phyloP scores from a whole-genome alignment of 495 filamentous ascomycete species.

The Penicillium atrosanguineum region DNA sequence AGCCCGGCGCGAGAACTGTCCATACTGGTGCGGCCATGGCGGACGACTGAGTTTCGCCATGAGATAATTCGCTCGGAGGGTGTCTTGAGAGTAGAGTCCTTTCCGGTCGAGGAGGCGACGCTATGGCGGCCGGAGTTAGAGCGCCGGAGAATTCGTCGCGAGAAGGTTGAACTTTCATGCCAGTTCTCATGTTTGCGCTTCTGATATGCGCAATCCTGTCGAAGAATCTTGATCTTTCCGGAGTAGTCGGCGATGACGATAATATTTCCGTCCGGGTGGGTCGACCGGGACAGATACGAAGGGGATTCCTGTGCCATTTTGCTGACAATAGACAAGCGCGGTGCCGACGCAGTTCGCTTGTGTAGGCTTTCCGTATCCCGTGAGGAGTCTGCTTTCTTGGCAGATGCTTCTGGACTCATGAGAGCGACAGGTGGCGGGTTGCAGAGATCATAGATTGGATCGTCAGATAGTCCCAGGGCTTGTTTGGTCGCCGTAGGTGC shows the following conservation, averaged over 20 bases:
- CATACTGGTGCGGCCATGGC: conserved; percentile 49
- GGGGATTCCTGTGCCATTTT: conserved; percentile 59
- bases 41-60: conserved; percentile 79
- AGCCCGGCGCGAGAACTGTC: conserved; percentile 46
- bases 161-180: conserved; percentile 70
- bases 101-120: conserved; percentile 46
- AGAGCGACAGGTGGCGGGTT: conserved; percentile 92
- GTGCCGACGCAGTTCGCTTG: conserved; percentile 19
- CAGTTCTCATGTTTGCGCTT: conserved; percentile 53
- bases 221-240: conserved; percentile 88
- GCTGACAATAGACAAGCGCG: conserved; percentile 43
- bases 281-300: conserved; percentile 68
- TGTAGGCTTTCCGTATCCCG: conserved; percentile 20
- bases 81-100: conserved; percentile 51
- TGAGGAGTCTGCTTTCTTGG: conserved; percentile 23
- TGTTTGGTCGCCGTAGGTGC: conserved; percentile 79
- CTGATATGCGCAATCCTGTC: conserved; percentile 82
- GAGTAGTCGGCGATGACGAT: conserved; percentile 87
- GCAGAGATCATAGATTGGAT: conserved; percentile 93
- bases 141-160: conserved; percentile 68
- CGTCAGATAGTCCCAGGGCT: conserved; percentile 73
- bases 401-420: conserved; percentile 64
- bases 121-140: conserved; percentile 61
- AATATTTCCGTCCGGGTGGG: conserved; percentile 83
- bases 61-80: conserved; percentile 82